Evolutionary conservation across 176 grass and related monocot species (phyloP), one percentile per base, ranked within the genome.

Genomic region (Aegilops sharonensis): DNA sequence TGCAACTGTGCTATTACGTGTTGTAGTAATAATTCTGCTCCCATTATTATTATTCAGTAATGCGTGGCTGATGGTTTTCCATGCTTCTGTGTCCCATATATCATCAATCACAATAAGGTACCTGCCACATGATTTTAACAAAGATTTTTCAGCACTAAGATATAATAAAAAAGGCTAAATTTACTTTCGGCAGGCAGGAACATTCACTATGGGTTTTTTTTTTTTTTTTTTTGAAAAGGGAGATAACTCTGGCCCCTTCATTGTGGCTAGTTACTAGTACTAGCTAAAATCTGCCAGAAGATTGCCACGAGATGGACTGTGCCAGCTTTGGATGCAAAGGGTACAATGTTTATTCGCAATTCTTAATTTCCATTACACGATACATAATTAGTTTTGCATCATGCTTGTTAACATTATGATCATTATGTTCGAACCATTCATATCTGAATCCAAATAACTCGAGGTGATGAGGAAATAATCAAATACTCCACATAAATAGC

Each of bases 31-130:
- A 11, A 85, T 37, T 70, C 64, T 78, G 21, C 62, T 21, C 1
- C 15, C 84, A 78, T 8, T 3, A 9, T 37, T 8, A 29, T 78
- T 78, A 11, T 78, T 35, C 1, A 39, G 4, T 4, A 78, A 30
- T 0, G 63, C 40, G 25, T 25, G 3, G 1, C 4, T 64, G 10
- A 75, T 43, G 9, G 0, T 32, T 25, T 34, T 3, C 82, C 69
- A 84, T 6, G 13, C 12, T 31, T 11, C 1, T 14, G 2, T n/a
- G 34, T 24, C 21, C 80, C 80, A 82, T n/a, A 82, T 3, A 43
- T 83, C 81, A 72, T 83, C 81, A 40, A 72, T 25, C 17, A 83
- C 81, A 11, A 72, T 25, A 2, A 83, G 24, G n/a, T 83, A 83
- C 66, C 81, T 83, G 8, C 21, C 24, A 18, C 4, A 3, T 6